A percentile compares a stretch with the other conserved stretches of the same genome.
phyloP scores from a whole-genome alignment of 192 early-diverging fungal genomes.

The Paraglomus occultum region DNA sequence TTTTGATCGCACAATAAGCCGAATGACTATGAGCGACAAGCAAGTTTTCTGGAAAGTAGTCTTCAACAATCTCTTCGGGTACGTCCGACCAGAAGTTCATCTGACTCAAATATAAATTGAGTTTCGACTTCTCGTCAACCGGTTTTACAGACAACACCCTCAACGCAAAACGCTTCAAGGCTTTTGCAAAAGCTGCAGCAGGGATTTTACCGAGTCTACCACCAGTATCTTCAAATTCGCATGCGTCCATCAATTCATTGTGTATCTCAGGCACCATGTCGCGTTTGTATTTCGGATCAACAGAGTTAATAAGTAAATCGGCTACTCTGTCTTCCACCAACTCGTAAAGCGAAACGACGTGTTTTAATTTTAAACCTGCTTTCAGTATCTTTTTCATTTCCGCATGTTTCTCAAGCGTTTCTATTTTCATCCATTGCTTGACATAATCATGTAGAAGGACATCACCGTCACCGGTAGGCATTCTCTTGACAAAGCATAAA shows the following conservation, averaged over 20 bases:
- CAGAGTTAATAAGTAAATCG: constrained; percentile 4
- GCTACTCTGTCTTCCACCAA: constrained; percentile 26
- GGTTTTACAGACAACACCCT: constrained; percentile 6
- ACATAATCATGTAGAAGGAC: constrained; percentile 11
- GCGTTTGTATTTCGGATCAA: constrained; percentile 19
- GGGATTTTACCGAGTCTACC: constrained; percentile 6
- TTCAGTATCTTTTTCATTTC: constrained; percentile 4
- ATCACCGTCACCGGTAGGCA: constrained; percentile 1
- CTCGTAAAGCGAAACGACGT: constrained; percentile 27
- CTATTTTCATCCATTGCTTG: constrained; percentile 30
- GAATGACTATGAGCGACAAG: neutral
- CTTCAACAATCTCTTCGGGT: neutral
- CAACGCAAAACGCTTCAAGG: constrained; percentile 29
- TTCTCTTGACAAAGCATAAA: constrained; percentile 29
- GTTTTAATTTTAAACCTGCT: constrained; percentile 14
- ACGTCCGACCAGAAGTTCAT: neutral
- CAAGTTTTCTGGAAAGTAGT: neutral
- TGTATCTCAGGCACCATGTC: neutral
- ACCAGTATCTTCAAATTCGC: constrained; percentile 7
- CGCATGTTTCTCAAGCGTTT: constrained; percentile 2
- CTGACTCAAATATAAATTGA: constrained; percentile 9
- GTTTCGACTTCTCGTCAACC: neutral
- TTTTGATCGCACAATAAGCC: neutral
- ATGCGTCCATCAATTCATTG: constrained; percentile 1
- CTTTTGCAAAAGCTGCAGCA: constrained; percentile 11